These are phyloP conservation scores for Radiomyces spectabilis DNA, from an alignment of 192 early-diverging fungal genomes.

Conservation along the genomic window DNA sequence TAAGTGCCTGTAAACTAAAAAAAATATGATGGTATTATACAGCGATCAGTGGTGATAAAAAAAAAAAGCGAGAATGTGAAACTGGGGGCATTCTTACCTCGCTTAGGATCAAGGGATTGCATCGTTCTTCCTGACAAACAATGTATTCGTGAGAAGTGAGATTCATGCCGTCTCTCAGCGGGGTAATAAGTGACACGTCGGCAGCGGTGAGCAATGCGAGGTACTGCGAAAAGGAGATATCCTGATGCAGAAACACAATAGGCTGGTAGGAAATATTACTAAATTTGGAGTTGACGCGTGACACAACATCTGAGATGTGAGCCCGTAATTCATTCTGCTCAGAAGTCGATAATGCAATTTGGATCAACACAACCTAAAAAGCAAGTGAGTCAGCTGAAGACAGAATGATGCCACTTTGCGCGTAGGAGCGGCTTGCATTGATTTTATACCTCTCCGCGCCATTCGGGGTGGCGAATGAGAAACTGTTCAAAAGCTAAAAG, in stretches of 20 bases:
- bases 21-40: too few species aligned
- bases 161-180: conserved; percentile 96
- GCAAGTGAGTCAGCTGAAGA: background rate
- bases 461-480: conserved; percentile 80
- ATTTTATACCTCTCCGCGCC: conserved; percentile 67
- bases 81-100: conserved; percentile 42
- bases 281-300: conserved; percentile 87
- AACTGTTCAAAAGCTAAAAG: conserved; percentile 89
- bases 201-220: conserved; percentile 81
- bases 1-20: conserved; percentile 87
- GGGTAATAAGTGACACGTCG: conserved; percentile 84
- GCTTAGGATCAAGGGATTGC: conserved; percentile 81
- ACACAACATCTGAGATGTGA: conserved; percentile 84
- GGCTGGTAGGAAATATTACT: conserved; percentile 88
- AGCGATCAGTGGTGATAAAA: background rate
- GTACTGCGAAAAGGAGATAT: conserved; percentile 88
- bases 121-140: conserved; percentile 79
- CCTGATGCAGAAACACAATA: conserved; percentile 86
- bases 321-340: conserved; percentile 86
- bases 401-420: too few species aligned
- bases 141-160: conserved; percentile 92
- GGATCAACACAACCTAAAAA: conserved; percentile 78
- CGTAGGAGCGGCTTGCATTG: too few species aligned
- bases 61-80: background rate
- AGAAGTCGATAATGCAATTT: conserved; percentile 87